Conservation (phyloP, 116 monocot species). For the Papilionanthe hybrid region DNA sequence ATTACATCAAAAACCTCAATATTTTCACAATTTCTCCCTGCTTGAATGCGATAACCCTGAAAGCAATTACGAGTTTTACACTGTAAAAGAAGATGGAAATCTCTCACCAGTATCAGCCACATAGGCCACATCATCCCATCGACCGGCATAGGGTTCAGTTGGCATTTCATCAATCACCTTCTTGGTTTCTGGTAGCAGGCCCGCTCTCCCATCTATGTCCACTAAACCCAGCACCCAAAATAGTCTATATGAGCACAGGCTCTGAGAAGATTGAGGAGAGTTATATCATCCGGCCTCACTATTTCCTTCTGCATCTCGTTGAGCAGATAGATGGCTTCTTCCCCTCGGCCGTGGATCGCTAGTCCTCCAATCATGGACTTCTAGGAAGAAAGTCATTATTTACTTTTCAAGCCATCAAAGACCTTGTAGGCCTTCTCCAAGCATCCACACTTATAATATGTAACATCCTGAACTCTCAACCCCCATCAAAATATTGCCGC, state of each 20-base stretch:
- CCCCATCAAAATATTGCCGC: no score
- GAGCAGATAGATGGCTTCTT: constrained; percentile 38
- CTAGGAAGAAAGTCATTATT: constrained; percentile 35
- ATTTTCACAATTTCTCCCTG: constrained; percentile 22
- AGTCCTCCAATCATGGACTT: constrained; percentile 66
- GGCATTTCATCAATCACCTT: constrained; percentile 46
- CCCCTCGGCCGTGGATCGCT: constrained; percentile 37
- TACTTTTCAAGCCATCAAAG: constrained; percentile 27
- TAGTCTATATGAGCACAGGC: constrained; percentile 54
- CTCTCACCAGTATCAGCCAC: constrained; percentile 34
- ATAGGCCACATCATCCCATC: constrained; percentile 59
- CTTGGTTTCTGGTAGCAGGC: constrained; percentile 36
- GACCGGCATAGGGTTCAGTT: constrained; percentile 38
- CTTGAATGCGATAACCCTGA: constrained; percentile 42
- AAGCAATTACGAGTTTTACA: constrained; percentile 65
- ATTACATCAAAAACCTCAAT: no score
- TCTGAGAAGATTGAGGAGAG: constrained; percentile 39
- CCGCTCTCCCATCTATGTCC: constrained; percentile 45
- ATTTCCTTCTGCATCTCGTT: constrained; percentile 32
- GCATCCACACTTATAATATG: constrained; percentile 63
- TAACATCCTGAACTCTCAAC: neutral
- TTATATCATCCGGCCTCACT: constrained; percentile 43
- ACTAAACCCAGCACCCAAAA: constrained; percentile 52
- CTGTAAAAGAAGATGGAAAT: constrained; percentile 48
- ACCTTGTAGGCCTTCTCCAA: constrained; percentile 39